Conservation (phyloP, 176 grass and related monocot species). For the Cenchrus purpureus region DNA sequence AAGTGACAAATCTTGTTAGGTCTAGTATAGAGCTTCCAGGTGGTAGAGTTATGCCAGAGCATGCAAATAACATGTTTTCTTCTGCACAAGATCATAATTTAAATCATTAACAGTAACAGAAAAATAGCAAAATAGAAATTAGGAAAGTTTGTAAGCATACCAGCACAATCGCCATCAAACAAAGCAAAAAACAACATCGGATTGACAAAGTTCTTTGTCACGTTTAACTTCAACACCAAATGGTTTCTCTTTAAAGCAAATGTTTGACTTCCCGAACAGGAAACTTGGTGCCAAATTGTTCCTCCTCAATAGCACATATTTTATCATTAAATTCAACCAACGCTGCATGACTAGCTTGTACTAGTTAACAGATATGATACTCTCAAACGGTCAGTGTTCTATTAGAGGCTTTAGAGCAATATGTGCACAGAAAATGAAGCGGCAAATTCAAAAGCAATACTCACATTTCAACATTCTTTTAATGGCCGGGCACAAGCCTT, state of each 20-base stretch:
- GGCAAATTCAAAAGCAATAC: background rate
- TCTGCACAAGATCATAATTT: slow-evolving; percentile 28
- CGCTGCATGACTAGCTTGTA: background rate
- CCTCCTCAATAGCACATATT: background rate
- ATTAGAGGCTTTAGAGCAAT: background rate
- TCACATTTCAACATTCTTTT: background rate
- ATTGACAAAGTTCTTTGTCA: background rate
- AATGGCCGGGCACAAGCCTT: background rate
- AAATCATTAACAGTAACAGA: background rate
- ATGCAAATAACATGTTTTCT: slow-evolving; percentile 33
- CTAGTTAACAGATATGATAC: slow-evolving; percentile 14
- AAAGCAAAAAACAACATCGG: slow-evolving; percentile 18
- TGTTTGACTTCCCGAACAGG: background rate
- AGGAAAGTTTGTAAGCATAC: slow-evolving; percentile 8
- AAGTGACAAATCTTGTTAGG: slow-evolving; percentile 42
- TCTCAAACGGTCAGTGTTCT: background rate
- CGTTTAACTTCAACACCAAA: background rate
- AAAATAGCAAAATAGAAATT: background rate
- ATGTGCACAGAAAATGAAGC: background rate
- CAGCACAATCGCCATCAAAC: slow-evolving; percentile 21
- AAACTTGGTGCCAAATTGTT: background rate
- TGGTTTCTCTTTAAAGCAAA: slow-evolving; percentile 16
- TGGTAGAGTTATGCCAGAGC: slow-evolving; percentile 37
- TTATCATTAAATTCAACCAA: background rate
- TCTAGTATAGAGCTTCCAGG: background rate